Base-by-base conservation (phyloP, 306 rosid genomes). In the Castanopsis chinensis region DNA sequence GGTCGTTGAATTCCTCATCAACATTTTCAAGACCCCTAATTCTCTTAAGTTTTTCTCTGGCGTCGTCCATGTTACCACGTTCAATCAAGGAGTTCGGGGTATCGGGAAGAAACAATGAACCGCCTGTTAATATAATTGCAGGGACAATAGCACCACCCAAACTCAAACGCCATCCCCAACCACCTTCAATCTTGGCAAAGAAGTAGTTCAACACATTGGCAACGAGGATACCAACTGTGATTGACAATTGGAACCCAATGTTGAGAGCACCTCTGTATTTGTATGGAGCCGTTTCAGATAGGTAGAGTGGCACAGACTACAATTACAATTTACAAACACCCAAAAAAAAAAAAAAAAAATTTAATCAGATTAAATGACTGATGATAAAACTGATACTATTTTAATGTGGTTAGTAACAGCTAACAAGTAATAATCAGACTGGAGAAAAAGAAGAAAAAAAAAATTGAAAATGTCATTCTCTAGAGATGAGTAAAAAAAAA, bases 141-240 rank as follows among this genome's bases (percentile, higher is more conserved):
- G 99, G 99, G 8, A 95, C 95, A 86, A 90, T 80, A 0, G 98
- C 99, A 4, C 98, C 98, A 0, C 99, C 98, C 23, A 95, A 83
- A 79, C 99, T 95, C 85, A 95, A 57, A 15, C 99, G 85, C 99
- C 99, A 95, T 76, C 99, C 99, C 99, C 99, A 95, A 0, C 99
- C 99, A 2, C 97, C 98, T n/a, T 86, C 25, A 61, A 95, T 95
- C 71, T 90, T 95, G 1, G 96, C 96, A 56, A 93, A 95, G 85
- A 92, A 93, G 85, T 91, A 95, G 83, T 95, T 95, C 37, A 93
- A 49, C 7, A 95, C 85, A 72, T 91, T 92, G 28, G 99, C 97
- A 10, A 91, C 76, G 0, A 95, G 94, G n/a, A 95, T 95, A 0
- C 99, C 99, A 9, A 92, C 33, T 0, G 98, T 92, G 82, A 95